These are phyloP conservation scores for Nakaseomyces sp. DNA, from an alignment of 1,139 yeast species.

Conservation along the genomic window DNA sequence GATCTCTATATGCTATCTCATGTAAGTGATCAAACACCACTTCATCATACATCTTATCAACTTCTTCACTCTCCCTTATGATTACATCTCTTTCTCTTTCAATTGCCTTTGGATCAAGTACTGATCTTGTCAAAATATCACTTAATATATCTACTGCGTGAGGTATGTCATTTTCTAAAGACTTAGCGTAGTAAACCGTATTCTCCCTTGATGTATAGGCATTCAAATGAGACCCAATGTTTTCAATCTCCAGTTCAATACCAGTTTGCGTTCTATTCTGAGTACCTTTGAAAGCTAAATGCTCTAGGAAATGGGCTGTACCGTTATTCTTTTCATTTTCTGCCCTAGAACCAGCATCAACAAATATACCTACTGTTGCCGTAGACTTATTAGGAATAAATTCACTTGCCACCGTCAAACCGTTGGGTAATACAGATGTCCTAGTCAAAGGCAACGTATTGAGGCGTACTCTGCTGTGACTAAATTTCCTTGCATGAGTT, in stretches of 20 bases:
- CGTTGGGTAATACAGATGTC: conserved; percentile 66
- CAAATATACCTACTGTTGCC: conserved; percentile 90
- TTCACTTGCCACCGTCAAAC: conserved; percentile 90
- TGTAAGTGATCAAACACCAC: conserved; percentile 96
- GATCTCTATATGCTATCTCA: conserved; percentile 81
- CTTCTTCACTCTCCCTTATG: conserved; percentile 93
- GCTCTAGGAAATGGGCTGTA: conserved; percentile 95
- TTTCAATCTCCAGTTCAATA: conserved; percentile 87
- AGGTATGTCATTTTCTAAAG: conserved; percentile 72
- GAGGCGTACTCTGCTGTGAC: neutral
- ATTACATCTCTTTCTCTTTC: conserved; percentile 96
- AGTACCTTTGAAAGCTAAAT: conserved; percentile 94
- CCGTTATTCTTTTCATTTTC: conserved; percentile 80
- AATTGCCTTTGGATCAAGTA: conserved; percentile 71
- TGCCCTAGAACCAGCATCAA: conserved; percentile 97
- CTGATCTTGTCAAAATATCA: conserved; percentile 82
- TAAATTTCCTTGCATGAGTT: neutral
- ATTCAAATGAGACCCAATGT: conserved; percentile 92
- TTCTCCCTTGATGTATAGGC: conserved; percentile 97
- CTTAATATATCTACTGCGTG: conserved; percentile 80
- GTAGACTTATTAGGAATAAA: conserved; percentile 79
- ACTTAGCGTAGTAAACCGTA: conserved; percentile 92
- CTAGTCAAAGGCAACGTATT: conserved; percentile 37
- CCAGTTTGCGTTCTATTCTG: conserved; percentile 69
- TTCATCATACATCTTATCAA: conserved; percentile 95